Conservation (phyloP, 352 stramenopile species). For the Globisporangium splendens region DNA sequence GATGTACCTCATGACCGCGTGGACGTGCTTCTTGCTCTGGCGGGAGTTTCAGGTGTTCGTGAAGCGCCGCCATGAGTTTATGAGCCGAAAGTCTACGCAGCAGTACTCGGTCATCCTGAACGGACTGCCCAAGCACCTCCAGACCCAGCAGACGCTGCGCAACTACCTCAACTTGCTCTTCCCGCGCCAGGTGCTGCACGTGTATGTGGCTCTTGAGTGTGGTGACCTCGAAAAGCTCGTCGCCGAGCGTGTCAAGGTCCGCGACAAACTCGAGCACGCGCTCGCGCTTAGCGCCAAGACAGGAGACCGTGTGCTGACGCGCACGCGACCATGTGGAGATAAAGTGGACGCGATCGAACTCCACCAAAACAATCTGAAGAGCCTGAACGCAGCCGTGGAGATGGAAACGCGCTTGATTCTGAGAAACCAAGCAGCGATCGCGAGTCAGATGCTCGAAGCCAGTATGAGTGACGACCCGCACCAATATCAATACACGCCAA, state of each 20-base stretch:
- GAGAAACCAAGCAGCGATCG: slow-evolving; percentile 56
- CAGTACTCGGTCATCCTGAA: slow-evolving; percentile 82
- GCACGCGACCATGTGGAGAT: slow-evolving; percentile 28
- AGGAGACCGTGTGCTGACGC: slow-evolving; percentile 50
- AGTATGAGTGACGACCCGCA: slow-evolving; percentile 19
- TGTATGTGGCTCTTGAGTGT: slow-evolving; percentile 78
- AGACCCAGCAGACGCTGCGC: slow-evolving; percentile 67
- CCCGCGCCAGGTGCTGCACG: slow-evolving; percentile 57
- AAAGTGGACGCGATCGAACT: slow-evolving; percentile 72
- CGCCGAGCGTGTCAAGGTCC: slow-evolving; percentile 57
- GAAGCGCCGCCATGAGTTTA: slow-evolving; percentile 69
- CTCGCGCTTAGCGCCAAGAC: slow-evolving; percentile 60
- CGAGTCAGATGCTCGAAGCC: slow-evolving; percentile 54
- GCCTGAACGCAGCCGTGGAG: slow-evolving; percentile 68
- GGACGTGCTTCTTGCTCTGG: slow-evolving; percentile 62
- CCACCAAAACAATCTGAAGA: slow-evolving; percentile 65
- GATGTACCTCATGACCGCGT: slow-evolving; percentile 64
- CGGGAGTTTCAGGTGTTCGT: slow-evolving; percentile 75
- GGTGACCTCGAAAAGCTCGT: slow-evolving; percentile 72
- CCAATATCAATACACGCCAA: slow-evolving; percentile 22
- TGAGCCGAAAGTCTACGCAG: slow-evolving; percentile 52
- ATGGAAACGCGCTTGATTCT: slow-evolving; percentile 72
- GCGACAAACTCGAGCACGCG: slow-evolving; percentile 64
- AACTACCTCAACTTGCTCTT: slow-evolving; percentile 80
- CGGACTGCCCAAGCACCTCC: slow-evolving; percentile 64